Evolutionary conservation across 2,329 filamentous ascomycete genomes (phyloP), one percentile per base, ranked within the genome.

Genomic region (Aspergillus bombycis): DNA sequence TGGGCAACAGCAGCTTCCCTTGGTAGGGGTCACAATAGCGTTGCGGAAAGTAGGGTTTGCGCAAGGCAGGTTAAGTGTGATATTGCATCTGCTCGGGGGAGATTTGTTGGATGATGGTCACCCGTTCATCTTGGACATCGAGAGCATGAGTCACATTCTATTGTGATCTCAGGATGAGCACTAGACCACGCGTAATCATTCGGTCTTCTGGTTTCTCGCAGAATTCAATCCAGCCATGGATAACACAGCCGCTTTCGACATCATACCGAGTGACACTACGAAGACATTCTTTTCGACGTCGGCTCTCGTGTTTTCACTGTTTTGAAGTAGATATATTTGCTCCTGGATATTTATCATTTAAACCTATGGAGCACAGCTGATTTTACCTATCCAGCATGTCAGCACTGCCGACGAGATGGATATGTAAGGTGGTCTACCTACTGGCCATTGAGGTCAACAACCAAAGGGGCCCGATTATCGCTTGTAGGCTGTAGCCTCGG

Each of bases 361-460:
- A 36, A 14, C 34, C 2, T 36, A 14, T 16, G 34, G 34, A 36
- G 6, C 16, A 16, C 2, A 6, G 1, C 1, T 36, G 34, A 16
- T 36, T 7, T 7, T 14, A 8, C 34, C 1, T 14, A 8, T 36
- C 4, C 12, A 36, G 34, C 5, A 36, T 12, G 5, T 36, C 34
- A 16, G 2, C 34, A 36, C 34, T 36, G 34, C 34, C 12, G 34
- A 36, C 12, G 3, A 16, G 12, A 16, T 5, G 12, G 9, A 36
- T 36, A 7, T 14, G 34, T 36, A 14, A 36, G 12, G 14, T 36
- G 6, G 5, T 26, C 4, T 36, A 16, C 32, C 32, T 34, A 34
- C 2, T 4, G 2, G 11, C 32, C 11, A 32, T 4, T 3, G 10
- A 2, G 11, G 32, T 0, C 11, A 1, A 9, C 1, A 12, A 36